phyloP scores from a whole-genome alignment of 345 rosid genomes.

The Salix arbutifolia region DNA sequence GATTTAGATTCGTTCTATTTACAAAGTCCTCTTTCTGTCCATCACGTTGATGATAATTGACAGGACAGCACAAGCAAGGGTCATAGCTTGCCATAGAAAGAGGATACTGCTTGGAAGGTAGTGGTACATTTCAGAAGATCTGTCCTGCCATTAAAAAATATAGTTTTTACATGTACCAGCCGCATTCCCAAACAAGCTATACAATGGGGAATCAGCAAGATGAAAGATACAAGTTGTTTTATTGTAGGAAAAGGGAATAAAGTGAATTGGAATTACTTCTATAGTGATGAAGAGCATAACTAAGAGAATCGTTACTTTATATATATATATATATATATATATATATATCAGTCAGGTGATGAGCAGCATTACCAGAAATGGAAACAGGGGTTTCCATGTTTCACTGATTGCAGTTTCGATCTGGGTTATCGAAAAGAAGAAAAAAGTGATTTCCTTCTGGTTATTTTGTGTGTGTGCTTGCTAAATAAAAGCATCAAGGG shows the following conservation, averaged over 20 bases:
- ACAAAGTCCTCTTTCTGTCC: not conserved
- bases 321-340: not conserved
- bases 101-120: not conserved
- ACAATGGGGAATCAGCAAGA: not conserved
- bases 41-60: not conserved
- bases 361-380: not conserved
- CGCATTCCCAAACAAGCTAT: not conserved
- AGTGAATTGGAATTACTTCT: not conserved
- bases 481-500: not conserved
- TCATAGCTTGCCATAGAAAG: not conserved
- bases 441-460: not conserved
- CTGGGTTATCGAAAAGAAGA: not conserved
- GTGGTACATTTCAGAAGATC: not conserved
- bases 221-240: not conserved
- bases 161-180: too few relatives aligned
- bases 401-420: not conserved
- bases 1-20: not conserved
- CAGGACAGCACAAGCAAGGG: not conserved
- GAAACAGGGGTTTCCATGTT: not conserved
- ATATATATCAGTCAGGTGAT: not conserved
- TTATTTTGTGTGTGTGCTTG: not conserved
- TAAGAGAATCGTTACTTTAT: not conserved
- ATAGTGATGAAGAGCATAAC: not conserved
- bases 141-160: not conserved
- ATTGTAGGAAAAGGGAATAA: not conserved